Evolutionary conservation across 345 rosid species (phyloP).

Genomic region (Rhodomyrtus tomentosa): DNA sequence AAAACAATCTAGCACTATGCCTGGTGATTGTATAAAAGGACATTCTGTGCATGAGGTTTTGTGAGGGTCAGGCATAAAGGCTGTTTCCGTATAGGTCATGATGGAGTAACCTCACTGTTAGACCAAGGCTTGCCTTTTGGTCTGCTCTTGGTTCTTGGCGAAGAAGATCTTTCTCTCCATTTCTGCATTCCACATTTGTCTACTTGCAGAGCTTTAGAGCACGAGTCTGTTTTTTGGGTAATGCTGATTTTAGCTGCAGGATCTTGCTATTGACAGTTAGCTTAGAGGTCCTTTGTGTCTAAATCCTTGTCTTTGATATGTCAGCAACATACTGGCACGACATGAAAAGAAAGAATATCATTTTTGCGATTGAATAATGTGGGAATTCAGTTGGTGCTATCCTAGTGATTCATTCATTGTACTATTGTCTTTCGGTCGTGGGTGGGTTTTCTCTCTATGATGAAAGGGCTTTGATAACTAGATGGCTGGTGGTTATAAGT

Average conservation of each 20-base stretch:
- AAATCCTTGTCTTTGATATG: neutral
- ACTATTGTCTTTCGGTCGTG: neutral
- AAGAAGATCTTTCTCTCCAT: neutral
- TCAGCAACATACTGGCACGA: neutral
- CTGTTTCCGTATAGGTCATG: neutral
- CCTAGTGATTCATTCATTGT: neutral
- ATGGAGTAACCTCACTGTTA: neutral
- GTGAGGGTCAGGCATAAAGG: neutral
- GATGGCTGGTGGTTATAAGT: neutral
- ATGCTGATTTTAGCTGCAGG: neutral
- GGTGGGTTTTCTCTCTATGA: neutral
- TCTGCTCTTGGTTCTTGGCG: neutral
- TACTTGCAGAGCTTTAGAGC: neutral
- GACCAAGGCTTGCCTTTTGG: neutral
- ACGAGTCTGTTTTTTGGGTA: neutral
- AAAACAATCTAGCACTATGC: neutral
- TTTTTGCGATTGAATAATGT: neutral
- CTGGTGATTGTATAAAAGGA: neutral
- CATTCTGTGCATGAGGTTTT: neutral
- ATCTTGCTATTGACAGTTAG: neutral
- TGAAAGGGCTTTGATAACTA: neutral
- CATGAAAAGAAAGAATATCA: neutral
- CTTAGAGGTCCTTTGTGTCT: neutral
- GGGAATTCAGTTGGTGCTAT: neutral
- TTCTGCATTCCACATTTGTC: neutral